Evolutionary conservation across 805 yeast genomes (phyloP).

Genomic region (Yamadazyma phyllophila): DNA sequence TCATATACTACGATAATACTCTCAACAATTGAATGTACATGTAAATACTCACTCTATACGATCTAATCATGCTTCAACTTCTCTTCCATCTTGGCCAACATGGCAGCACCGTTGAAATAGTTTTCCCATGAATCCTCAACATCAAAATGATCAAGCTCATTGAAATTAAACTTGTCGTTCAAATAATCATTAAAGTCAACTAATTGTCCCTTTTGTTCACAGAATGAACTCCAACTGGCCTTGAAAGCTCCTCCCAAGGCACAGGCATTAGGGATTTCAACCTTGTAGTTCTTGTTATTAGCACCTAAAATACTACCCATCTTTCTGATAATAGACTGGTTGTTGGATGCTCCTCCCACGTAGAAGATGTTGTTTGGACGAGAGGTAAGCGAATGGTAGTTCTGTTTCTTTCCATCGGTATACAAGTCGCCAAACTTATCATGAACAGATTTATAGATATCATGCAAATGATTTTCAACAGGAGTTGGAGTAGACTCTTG

Average conservation of each 20-base stretch:
- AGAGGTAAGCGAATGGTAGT: slow-evolving; percentile 41
- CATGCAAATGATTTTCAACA: slow-evolving; percentile 13
- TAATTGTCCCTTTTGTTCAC: slow-evolving; percentile 32
- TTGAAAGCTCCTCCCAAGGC: slow-evolving; percentile 89
- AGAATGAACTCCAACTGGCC: slow-evolving; percentile 66
- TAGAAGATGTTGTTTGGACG: slow-evolving; percentile 70
- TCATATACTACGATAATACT: no score
- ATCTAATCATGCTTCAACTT: slow-evolving; percentile 16
- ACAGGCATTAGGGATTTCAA: slow-evolving; percentile 84
- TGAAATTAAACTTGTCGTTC: slow-evolving; percentile 44
- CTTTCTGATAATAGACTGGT: slow-evolving; percentile 61
- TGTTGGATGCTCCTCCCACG: slow-evolving; percentile 87
- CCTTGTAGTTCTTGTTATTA: slow-evolving; percentile 59
- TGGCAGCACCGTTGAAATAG: slow-evolving; percentile 52
- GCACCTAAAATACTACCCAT: slow-evolving; percentile 74
- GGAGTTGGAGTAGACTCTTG: slow-evolving; percentile 15
- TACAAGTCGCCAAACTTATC: slow-evolving; percentile 39
- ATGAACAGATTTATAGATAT: slow-evolving; percentile 26
- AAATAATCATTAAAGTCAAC: slow-evolving; percentile 44
- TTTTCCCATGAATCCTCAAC: slow-evolving; percentile 46
- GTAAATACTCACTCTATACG: not conserved
- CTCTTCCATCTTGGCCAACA: slow-evolving; percentile 47
- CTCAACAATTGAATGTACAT: slow-evolving; percentile 1
- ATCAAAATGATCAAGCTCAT: slow-evolving; percentile 42
- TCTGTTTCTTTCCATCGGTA: slow-evolving; percentile 52